Conservation (phyloP, 2,329 filamentous ascomycete species). For the Aureobasidium sp. region DNA sequence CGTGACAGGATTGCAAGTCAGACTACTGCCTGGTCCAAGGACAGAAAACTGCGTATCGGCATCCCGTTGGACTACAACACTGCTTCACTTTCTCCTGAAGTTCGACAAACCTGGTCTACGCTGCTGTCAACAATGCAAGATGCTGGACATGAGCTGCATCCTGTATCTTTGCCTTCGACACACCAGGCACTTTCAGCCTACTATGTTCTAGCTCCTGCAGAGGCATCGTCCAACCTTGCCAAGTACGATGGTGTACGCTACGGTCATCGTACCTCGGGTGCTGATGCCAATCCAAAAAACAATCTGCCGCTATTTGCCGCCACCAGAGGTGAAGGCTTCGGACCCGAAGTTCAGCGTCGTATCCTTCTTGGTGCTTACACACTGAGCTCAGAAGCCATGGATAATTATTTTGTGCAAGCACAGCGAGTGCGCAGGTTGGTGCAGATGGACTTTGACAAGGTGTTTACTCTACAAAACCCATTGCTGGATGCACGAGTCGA, state of each 20-base stretch:
- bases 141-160: slow-evolving; percentile 76
- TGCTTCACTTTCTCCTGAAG: slow-evolving; percentile 73
- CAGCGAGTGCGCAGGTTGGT: slow-evolving; percentile 89
- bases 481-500: slow-evolving; percentile 50
- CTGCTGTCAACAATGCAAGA: slow-evolving; percentile 66
- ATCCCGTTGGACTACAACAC: slow-evolving; percentile 88
- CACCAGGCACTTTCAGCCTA: slow-evolving; percentile 91
- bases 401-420: slow-evolving; percentile 97
- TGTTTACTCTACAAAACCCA: slow-evolving; percentile 77
- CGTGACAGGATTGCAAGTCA: slow-evolving; percentile 52
- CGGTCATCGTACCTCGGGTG: slow-evolving; percentile 64
- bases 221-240: slow-evolving; percentile 95
- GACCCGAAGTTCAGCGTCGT: slow-evolving; percentile 84
- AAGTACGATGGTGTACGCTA: slow-evolving; percentile 99
- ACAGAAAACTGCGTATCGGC: slow-evolving; percentile 55
- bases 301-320: slow-evolving; percentile 69
- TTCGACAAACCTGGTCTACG: slow-evolving; percentile 75
- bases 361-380: slow-evolving; percentile 93
- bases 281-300: slow-evolving; percentile 50
- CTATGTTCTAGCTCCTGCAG: slow-evolving; percentile 94
- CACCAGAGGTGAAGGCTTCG: slow-evolving; percentile 80
- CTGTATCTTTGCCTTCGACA: slow-evolving; percentile 85
- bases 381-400: slow-evolving; percentile 88
- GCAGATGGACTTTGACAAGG: slow-evolving; percentile 84
- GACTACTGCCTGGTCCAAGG: slow-evolving; percentile 38